These are phyloP conservation scores for Pythium pyrilobum DNA, from an alignment of 352 stramenopile genomes.

Conservation along the genomic window DNA sequence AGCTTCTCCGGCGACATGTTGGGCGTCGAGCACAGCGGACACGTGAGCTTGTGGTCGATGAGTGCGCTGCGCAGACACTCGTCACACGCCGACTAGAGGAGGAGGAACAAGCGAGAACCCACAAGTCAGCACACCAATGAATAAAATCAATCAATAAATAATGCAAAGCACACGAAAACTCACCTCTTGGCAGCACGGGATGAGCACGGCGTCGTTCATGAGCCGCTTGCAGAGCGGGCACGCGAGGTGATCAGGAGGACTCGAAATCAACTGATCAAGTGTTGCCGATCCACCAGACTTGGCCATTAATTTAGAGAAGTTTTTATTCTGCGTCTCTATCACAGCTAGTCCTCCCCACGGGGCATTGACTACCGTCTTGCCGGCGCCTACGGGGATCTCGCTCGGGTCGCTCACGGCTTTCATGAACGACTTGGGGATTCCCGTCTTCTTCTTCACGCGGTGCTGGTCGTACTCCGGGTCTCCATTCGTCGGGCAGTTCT, in stretches of 20 bases:
- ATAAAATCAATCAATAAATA: not conserved
- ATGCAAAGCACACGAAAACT: constrained; percentile 18
- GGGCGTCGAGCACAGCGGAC: constrained; percentile 64
- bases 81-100: constrained; percentile 66
- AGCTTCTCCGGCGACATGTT: constrained; percentile 87
- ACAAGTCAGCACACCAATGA: not conserved
- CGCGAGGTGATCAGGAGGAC: constrained; percentile 85
- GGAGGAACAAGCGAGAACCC: not conserved
- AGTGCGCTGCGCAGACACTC: constrained; percentile 74
- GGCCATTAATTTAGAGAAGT: constrained; percentile 90
- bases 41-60: constrained; percentile 79
- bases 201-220: constrained; percentile 85
- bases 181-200: constrained; percentile 88
- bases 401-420: constrained; percentile 82
- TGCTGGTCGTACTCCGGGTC: constrained; percentile 86
- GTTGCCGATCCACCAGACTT: constrained; percentile 84
- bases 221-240: constrained; percentile 85
- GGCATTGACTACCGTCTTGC: constrained; percentile 85
- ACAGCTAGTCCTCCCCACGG: constrained; percentile 83
- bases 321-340: constrained; percentile 89
- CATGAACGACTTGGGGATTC: constrained; percentile 88
- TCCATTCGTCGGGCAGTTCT: constrained; percentile 86
- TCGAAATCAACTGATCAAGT: constrained; percentile 88
- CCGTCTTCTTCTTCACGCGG: constrained; percentile 85
- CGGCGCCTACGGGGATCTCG: constrained; percentile 74